Base-by-base conservation (phyloP, 805 yeast genomes). In the Yarrowia osloensis region DNA sequence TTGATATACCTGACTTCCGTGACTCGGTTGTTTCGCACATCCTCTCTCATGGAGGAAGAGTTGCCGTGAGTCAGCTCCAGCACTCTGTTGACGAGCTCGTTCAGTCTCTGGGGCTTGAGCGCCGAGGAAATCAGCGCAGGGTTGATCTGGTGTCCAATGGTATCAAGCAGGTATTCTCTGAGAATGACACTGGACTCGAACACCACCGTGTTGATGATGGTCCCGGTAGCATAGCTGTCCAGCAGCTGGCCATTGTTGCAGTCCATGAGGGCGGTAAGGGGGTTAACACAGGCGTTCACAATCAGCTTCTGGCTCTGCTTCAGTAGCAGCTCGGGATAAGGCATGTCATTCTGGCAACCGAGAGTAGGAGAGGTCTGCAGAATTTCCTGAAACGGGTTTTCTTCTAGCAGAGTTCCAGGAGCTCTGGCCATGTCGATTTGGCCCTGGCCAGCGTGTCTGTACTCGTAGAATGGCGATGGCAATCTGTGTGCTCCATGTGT, bases 1-100 rank as follows among this genome's bases (percentile, higher is more conserved):
- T 93, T 95, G 68, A 94, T 87, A 74, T 84, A 89, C 69, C 88
- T 89, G 22, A 94, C 84, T 74, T 94, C 99, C 0, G 95, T 90
- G 17, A 80, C 82, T 84, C 82, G 68, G 74, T 80, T 76, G 70
- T 77, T 74, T 54, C 80, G 72, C 19, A 86, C 78, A 72, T 94
- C 98, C 68, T 85, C 86, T 59, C 89, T 79, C 93, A 88, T 89
- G 17, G 90, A 86, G 9, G 89, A 82, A 54, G 85, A 81, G 73
- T 92, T 94, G 46, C 81, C 74, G 0, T 83, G 81, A 3, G 93
- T 85, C 12, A 74, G 70, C 22, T 75, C 72, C 22, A 83, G 77
- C 5, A 86, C 85, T 9, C 79, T 76, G 4, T 73, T 44, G 2
- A 82, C 78, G 1, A 79, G 69, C 11, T 75, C 76, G 9, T 72